These are phyloP conservation scores for Leccinum colubrinum DNA, from an alignment of 1,284 basidiomycete genomes.

Conservation along the genomic window DNA sequence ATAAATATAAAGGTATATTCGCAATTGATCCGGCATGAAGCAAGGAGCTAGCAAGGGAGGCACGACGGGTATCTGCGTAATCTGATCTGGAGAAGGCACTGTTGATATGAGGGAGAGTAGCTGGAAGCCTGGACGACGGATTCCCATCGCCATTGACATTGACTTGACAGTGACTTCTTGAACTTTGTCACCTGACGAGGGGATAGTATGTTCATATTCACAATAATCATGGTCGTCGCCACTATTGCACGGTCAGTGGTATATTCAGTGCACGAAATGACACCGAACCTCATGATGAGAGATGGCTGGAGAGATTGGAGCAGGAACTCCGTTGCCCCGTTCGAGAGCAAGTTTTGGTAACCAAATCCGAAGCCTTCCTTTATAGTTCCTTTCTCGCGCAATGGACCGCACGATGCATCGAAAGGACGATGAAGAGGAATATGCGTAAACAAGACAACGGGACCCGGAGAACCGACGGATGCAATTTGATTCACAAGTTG, in stretches of 20 bases:
- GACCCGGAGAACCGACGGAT: constrained; percentile 37
- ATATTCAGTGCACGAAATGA: neutral
- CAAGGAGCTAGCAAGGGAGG: constrained; percentile 52
- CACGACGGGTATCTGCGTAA: constrained; percentile 26
- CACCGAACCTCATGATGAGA: constrained; percentile 67
- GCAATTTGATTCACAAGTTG: constrained; percentile 68
- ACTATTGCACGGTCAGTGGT: constrained; percentile 37
- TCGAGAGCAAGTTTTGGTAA: constrained; percentile 80
- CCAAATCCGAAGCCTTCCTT: constrained; percentile 74
- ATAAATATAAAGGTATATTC: constrained; percentile 58
- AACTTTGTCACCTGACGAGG: constrained; percentile 33
- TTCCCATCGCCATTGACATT: constrained; percentile 77
- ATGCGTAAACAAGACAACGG: constrained; percentile 74
- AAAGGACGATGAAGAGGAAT: constrained; percentile 79
- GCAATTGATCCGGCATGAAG: constrained; percentile 65
- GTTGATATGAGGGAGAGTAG: constrained; percentile 71
- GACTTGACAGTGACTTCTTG: constrained; percentile 82
- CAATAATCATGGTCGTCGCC: constrained; percentile 92
- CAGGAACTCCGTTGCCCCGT: constrained; percentile 70
- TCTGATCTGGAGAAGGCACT: constrained; percentile 23
- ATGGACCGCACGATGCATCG: constrained; percentile 68
- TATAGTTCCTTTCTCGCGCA: constrained; percentile 73
- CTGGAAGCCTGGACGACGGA: constrained; percentile 81
- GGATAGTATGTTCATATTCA: constrained; percentile 59
- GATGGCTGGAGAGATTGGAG: constrained; percentile 64